A percentile compares a stretch with the other conserved stretches of the same genome.
phyloP scores from a whole-genome alignment of 2,329 filamentous ascomycete genomes.

The Sphaerulina populicola region DNA sequence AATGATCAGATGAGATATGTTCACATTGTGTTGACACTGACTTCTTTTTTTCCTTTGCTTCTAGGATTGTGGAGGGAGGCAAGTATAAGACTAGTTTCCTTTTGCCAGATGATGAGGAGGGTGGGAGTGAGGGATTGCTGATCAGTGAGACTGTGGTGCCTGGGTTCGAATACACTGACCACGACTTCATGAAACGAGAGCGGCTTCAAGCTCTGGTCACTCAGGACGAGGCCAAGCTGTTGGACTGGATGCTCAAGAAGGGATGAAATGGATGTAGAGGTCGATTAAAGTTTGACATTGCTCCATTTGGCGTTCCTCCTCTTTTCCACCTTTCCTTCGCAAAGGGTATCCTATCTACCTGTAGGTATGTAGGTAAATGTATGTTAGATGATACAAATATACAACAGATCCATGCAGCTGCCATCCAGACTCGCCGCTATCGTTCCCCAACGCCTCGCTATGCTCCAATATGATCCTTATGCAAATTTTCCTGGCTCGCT shows the following conservation, averaged over 20 bases:
- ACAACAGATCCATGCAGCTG: neutral
- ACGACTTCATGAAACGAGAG: constrained; percentile 54
- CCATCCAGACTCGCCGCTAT: neutral
- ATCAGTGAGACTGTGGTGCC: constrained; percentile 62
- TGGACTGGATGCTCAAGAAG: constrained; percentile 40
- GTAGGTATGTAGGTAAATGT: no score
- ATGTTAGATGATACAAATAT: constrained; percentile 1
- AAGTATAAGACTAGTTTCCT: constrained; percentile 59
- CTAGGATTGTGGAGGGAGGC: constrained; percentile 52
- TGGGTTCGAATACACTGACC: constrained; percentile 59
- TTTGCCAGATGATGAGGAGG: constrained; percentile 39
- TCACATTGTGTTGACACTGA: neutral
- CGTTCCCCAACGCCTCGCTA: constrained; percentile 16
- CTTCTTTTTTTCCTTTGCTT: neutral
- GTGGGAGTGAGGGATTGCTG: constrained; percentile 46
- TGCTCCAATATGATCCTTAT: constrained; percentile 5
- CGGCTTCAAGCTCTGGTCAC: constrained; percentile 48
- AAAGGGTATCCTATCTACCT: neutral
- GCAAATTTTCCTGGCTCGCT: neutral
- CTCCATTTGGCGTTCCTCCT: neutral
- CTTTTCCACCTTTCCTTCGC: neutral
- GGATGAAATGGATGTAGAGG: constrained; percentile 1
- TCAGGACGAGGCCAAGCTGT: constrained; percentile 41
- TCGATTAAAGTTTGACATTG: neutral
- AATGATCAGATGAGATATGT: constrained; percentile 29